Percentiles rank a stretch among this genome's conserved stretches.
Conservation (phyloP, 2,329 filamentous ascomycete species). For the Neopestalotiopsis sp. region DNA sequence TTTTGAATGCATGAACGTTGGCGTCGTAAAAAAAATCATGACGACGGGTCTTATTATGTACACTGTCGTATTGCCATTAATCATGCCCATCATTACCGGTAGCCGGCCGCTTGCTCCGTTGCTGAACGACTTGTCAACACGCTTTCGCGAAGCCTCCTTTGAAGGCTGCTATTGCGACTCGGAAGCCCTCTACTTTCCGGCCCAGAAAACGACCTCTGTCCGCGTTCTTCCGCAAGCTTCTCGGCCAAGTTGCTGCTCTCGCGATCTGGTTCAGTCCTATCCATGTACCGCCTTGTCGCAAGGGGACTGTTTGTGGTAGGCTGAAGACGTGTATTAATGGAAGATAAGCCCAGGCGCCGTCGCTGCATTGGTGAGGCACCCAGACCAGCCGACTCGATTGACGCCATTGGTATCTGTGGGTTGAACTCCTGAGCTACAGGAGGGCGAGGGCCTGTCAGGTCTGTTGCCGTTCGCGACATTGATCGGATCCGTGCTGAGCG, state of each 20-base stretch:
- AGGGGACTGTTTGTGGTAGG: slow-evolving; percentile 43
- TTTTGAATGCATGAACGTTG: slow-evolving; percentile 13
- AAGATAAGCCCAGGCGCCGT: slow-evolving; percentile 57
- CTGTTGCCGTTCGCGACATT: slow-evolving; percentile 64
- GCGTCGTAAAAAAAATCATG: neutral
- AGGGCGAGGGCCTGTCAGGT: slow-evolving; percentile 47
- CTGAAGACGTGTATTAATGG: slow-evolving; percentile 51
- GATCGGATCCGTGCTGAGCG: slow-evolving; percentile 50
- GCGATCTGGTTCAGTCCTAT: slow-evolving; percentile 49
- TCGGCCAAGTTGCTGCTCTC: slow-evolving; percentile 43
- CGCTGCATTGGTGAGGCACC: slow-evolving; percentile 57
- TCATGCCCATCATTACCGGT: slow-evolving; percentile 48
- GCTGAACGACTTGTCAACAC: slow-evolving; percentile 46
- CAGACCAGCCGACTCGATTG: slow-evolving; percentile 39
- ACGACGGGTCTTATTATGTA: neutral
- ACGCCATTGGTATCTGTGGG: slow-evolving; percentile 41
- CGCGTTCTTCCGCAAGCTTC: slow-evolving; percentile 45
- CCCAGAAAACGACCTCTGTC: slow-evolving; percentile 51
- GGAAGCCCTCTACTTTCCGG: slow-evolving; percentile 45
- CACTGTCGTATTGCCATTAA: slow-evolving; percentile 35
- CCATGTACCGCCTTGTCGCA: slow-evolving; percentile 53
- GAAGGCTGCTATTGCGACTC: slow-evolving; percentile 52
- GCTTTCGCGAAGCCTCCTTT: slow-evolving; percentile 49
- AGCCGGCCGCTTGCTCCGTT: slow-evolving; percentile 46
- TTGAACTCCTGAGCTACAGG: slow-evolving; percentile 46